Evolutionary conservation across 1,284 basidiomycete genomes (phyloP), one percentile per base, ranked within the genome.

Genomic region (Ustilago crameri): DNA sequence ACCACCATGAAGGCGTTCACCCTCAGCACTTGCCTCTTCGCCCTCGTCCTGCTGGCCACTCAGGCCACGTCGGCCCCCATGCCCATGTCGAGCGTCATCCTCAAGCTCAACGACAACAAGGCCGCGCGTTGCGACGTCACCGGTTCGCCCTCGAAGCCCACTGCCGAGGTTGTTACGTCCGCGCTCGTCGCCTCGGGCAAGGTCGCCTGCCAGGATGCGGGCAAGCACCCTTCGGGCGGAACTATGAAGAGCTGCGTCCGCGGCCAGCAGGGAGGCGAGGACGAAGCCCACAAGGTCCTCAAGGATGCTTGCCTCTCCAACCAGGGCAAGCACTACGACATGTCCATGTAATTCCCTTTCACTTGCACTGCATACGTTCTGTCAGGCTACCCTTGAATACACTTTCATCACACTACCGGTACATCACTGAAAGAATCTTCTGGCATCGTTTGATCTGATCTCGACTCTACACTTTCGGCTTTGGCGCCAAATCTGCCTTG

Each of bases 171-270:
- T 20, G 54, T 61, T 30, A 38, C 53, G 18, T 57, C 53, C 42
- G 26, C 27, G 14, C 54, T 67, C 38, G 43, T 61, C 24, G 64
- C 64, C 12, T 50, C 40, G 27, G 50, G 46, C 37, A 53, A 51
- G 8, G 22, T 57, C 22, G n/a, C 58, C 2, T 67, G 64, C 53
- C 12, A 32, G 14, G 0, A 5, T 0, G n/a, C 23, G 2, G 24
- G 30, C 3, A 24, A 32, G 27, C 46, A 51, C n/a, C n/a, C 35
- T 8, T 17, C 24, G 14, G 43, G 26, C 9, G 57, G 44, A 5
- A 54, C 49, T 15, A 48, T 43, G 17, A n/a, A 51, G n/a, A 10
- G 3, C 17, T 67, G 64, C 47, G 64, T 50, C 0, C 8, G 14
- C 23, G 51, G 58, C 17, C 58, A 61, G 22, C 24, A 54, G 38